Evolutionary conservation across 768 basidiomycete genomes (phyloP).

Genomic region (Boletus coccyginus): DNA sequence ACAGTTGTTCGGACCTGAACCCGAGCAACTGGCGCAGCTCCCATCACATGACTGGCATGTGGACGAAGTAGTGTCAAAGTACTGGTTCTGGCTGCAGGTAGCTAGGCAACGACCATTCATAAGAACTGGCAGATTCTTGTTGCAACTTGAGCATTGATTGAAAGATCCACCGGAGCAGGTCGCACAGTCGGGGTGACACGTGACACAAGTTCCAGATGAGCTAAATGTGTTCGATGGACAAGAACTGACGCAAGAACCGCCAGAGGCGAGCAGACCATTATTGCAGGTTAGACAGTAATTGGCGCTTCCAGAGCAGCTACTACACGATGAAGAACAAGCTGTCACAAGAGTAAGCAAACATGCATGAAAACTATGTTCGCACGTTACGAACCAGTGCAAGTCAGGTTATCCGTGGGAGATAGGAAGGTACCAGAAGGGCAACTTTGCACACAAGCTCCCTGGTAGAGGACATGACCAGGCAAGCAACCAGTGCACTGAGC

Average conservation of each 20-base stretch:
- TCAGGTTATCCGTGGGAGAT: slow-evolving; percentile 66
- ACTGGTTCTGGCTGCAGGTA: slow-evolving; percentile 71
- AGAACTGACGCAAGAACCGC: slow-evolving; percentile 69
- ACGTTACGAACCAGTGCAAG: slow-evolving; percentile 61
- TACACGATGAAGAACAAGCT: slow-evolving; percentile 75
- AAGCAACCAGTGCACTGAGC: slow-evolving; percentile 77
- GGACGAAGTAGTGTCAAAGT: slow-evolving; percentile 62
- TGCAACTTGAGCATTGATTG: slow-evolving; percentile 76
- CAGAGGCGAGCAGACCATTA: slow-evolving; percentile 60
- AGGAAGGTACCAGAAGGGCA: slow-evolving; percentile 78
- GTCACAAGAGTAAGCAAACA: slow-evolving; percentile 8
- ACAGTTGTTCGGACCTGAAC: slow-evolving; percentile 62
- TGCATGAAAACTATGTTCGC: not conserved
- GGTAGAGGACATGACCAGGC: slow-evolving; percentile 69
- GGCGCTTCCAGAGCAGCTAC: slow-evolving; percentile 65
- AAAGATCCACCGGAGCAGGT: slow-evolving; percentile 78
- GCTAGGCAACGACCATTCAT: slow-evolving; percentile 75
- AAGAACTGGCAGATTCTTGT: slow-evolving; percentile 64
- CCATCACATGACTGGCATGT: slow-evolving; percentile 72
- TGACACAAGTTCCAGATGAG: slow-evolving; percentile 60
- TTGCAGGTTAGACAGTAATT: slow-evolving; percentile 74
- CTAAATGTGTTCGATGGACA: slow-evolving; percentile 74
- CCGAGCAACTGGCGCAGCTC: slow-evolving; percentile 77
- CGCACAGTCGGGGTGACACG: slow-evolving; percentile 85
- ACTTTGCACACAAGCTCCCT: slow-evolving; percentile 63